Conservation (phyloP, 768 basidiomycete species). For the Amanita polypyramis region DNA sequence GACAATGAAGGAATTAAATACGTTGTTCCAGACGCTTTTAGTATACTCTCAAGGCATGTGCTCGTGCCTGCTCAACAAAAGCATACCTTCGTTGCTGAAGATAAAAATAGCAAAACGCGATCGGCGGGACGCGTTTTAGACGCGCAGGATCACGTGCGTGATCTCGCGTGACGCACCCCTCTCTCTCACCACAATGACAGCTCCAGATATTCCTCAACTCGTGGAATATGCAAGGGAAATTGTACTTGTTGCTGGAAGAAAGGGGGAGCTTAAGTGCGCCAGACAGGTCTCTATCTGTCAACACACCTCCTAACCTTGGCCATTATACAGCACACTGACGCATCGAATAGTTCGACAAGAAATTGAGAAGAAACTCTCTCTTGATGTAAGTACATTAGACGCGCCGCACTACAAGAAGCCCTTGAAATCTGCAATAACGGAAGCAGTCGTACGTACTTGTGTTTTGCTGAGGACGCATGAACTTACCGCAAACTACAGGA, state of each 20-base stretch:
- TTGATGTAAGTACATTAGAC: constrained; percentile 36
- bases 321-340: constrained; percentile 29
- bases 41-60: no score
- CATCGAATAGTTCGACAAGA: constrained; percentile 37
- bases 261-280: constrained; percentile 21
- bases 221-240: constrained; percentile 22
- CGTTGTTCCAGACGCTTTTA: no score
- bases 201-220: constrained; percentile 21
- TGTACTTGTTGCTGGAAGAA: constrained; percentile 15
- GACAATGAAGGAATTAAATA: no score
- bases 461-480: constrained; percentile 5
- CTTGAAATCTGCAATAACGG: constrained; percentile 33
- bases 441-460: constrained; percentile 22
- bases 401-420: constrained; percentile 31
- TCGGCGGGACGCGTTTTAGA: not conserved
- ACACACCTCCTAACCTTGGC: not conserved
- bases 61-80: no score
- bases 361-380: constrained; percentile 34
- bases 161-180: not conserved
- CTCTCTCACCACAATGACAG: constrained; percentile 12
- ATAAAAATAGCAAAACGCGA: not conserved
- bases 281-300: not conserved
- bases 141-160: not conserved
- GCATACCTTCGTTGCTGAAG: no score
- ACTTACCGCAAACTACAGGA: constrained; percentile 8